Conservation (phyloP, 2,329 filamentous ascomycete species). For the Neurospora crassa region DNA sequence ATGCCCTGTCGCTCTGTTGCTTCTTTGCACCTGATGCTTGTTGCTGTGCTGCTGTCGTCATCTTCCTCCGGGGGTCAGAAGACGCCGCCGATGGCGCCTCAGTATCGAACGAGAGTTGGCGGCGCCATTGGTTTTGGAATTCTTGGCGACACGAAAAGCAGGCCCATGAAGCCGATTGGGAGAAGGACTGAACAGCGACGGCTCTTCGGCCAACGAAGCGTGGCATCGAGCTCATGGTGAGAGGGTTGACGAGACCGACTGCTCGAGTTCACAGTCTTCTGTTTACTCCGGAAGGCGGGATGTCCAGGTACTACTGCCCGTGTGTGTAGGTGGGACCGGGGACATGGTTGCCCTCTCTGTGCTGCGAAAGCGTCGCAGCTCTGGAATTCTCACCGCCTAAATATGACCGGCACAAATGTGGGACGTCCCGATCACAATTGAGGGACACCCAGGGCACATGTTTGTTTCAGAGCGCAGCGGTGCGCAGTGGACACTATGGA, state of each 20-base stretch:
- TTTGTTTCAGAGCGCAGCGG: neutral
- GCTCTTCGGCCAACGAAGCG: conserved; percentile 11
- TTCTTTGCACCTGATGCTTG: neutral
- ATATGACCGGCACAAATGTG: neutral
- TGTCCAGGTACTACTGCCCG: neutral
- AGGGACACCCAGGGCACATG: neutral
- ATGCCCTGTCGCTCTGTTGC: conserved; percentile 9
- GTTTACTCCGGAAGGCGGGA: neutral
- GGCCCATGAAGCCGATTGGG: conserved; percentile 6
- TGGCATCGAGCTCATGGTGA: conserved; percentile 16
- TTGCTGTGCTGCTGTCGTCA: conserved; percentile 6
- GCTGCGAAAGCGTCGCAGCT: neutral
- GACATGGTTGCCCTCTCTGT: neutral
- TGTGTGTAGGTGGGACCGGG: neutral
- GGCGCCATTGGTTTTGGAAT: neutral
- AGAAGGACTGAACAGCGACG: conserved; percentile 2
- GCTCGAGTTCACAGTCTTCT: neutral
- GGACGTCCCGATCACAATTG: neutral
- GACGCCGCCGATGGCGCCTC: neutral
- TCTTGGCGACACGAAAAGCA: conserved; percentile 12
- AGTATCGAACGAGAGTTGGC: conserved; percentile 6
- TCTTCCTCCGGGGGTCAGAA: neutral
- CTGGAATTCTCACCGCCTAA: neutral
- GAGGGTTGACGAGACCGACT: neutral
- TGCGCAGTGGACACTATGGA: neutral